phyloP scores from a whole-genome alignment of 2,329 filamentous ascomycete genomes.

The Fusarium sp. region DNA sequence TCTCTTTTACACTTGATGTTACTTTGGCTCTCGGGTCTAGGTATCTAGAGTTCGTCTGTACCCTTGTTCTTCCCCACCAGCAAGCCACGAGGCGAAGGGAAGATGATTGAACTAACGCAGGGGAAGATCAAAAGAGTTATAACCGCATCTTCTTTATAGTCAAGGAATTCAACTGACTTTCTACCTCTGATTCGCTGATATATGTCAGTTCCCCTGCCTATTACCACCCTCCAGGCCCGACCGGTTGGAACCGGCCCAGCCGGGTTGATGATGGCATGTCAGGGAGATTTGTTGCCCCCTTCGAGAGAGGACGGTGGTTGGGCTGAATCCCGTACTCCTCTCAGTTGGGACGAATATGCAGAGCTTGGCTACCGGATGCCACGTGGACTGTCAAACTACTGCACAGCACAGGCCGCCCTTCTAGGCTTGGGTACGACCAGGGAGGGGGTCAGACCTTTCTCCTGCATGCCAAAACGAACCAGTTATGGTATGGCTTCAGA shows the following conservation, averaged over 20 bases:
- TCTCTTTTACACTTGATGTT: background rate
- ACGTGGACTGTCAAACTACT: background rate
- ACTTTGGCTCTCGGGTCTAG: background rate
- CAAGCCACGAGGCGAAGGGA: background rate
- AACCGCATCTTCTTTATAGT: background rate
- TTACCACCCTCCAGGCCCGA: background rate
- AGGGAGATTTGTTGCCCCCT: background rate
- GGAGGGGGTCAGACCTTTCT: background rate
- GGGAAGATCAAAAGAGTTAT: background rate
- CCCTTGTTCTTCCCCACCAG: background rate
- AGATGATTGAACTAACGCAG: background rate
- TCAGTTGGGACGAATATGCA: background rate
- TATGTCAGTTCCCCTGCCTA: background rate
- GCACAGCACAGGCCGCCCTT: background rate
- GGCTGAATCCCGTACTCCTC: background rate
- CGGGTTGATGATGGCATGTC: background rate
- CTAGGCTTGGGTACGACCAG: background rate
- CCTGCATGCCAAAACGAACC: background rate
- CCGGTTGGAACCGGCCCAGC: background rate
- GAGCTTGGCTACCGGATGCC: background rate
- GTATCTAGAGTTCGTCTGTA: background rate
- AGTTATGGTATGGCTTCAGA: background rate
- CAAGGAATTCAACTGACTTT: background rate
- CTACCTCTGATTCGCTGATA: background rate
- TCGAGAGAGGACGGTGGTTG: background rate